Percentiles rank a stretch among this genome's conserved stretches.
phyloP scores from a whole-genome alignment of 2,329 filamentous ascomycete species.

The Bretziella fagacearum region DNA sequence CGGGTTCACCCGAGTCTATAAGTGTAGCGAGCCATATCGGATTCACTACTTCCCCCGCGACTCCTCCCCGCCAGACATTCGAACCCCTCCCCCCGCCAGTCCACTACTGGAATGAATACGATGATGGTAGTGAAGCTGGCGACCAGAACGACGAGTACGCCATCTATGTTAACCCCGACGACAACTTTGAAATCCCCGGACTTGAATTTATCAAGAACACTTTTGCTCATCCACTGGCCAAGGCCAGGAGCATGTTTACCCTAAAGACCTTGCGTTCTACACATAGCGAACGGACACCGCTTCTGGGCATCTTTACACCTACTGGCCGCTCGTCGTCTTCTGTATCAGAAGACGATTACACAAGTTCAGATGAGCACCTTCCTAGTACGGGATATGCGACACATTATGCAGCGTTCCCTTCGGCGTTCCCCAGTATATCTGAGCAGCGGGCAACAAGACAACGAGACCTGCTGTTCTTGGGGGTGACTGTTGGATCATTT shows the following conservation, averaged over 20 bases:
- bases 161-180: conserved; percentile 59
- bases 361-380: conserved; percentile 33
- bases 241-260: conserved; percentile 33
- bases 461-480: conserved; percentile 39
- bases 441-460: conserved; percentile 34
- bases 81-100: conserved; percentile 14
- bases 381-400: conserved; percentile 34
- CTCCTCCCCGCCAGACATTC: conserved; percentile 12
- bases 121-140: conserved; percentile 54
- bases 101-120: conserved; percentile 76
- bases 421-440: conserved; percentile 30
- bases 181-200: conserved; percentile 42
- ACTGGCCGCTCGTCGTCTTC: background rate
- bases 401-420: conserved; percentile 35
- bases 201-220: conserved; percentile 41
- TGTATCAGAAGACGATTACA: conserved; percentile 25
- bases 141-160: conserved; percentile 46
- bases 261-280: conserved; percentile 2
- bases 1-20: conserved; percentile 24
- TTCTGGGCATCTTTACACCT: conserved; percentile 17
- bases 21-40: conserved; percentile 16
- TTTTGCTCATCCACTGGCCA: conserved; percentile 32
- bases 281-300: conserved; percentile 18
- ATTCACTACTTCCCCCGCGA: conserved; percentile 18
- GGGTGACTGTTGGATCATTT: conserved; percentile 37